These are phyloP conservation scores for Penicillium crustosum DNA, from an alignment of 2,329 filamentous ascomycete genomes.

Conservation along the genomic window DNA sequence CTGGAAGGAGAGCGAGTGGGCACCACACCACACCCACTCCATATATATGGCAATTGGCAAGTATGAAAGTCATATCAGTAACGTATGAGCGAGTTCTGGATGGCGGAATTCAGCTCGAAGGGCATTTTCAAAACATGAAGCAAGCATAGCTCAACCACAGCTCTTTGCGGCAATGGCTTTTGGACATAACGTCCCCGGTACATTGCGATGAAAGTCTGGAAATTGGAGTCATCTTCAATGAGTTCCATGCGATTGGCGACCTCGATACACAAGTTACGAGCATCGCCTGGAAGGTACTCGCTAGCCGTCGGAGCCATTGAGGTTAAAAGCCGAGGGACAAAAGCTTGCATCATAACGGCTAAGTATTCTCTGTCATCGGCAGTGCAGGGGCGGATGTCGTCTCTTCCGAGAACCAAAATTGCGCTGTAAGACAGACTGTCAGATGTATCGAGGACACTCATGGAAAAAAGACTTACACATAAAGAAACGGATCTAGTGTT, in stretches of 20 bases:
- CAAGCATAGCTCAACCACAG: conserved; percentile 8
- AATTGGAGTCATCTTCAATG: neutral
- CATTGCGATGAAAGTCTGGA: neutral
- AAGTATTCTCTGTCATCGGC: conserved; percentile 5
- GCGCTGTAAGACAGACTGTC: neutral
- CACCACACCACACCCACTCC: too few species aligned
- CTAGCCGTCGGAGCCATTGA: neutral
- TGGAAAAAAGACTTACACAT: neutral
- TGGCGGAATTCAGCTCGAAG: conserved; percentile 8
- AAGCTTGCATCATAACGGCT: neutral
- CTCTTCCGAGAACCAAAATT: conserved; percentile 1
- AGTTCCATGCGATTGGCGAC: neutral
- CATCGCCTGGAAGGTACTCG: neutral
- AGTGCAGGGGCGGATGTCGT: neutral
- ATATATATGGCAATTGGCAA: neutral
- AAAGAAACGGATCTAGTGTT: neutral
- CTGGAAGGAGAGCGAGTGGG: too few species aligned
- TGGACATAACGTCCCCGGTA: neutral
- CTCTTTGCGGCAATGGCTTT: neutral
- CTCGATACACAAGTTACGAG: neutral
- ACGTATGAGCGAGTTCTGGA: conserved; percentile 2
- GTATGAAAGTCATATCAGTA: neutral
- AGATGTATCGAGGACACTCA: too few species aligned
- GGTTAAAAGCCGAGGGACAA: neutral
- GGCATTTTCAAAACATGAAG: conserved; percentile 15